Conservation (phyloP, 2,329 filamentous ascomycete genomes). For the Sclerotiophoma versabilis region DNA sequence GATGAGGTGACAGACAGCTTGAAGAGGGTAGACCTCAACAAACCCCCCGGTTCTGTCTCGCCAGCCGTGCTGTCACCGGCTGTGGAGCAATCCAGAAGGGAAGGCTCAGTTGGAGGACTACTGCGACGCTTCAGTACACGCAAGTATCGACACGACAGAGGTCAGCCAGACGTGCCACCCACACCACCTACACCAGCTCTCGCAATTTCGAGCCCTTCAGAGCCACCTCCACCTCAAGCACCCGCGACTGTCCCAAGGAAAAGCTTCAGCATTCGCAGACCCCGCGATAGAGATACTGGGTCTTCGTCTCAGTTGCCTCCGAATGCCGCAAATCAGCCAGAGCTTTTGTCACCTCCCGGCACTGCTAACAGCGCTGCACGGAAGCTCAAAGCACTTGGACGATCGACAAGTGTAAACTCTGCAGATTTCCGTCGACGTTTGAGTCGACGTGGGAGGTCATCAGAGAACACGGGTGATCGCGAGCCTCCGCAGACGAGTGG, state of each 20-base stretch:
- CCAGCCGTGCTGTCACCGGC: conserved; percentile 63
- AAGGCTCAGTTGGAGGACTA: conserved; percentile 84
- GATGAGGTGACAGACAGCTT: conserved; percentile 81
- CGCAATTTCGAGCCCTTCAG: conserved; percentile 79
- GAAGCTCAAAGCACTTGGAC: conserved; percentile 72
- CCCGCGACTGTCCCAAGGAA: conserved; percentile 71
- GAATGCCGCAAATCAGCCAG: conserved; percentile 72
- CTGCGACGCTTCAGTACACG: conserved; percentile 91
- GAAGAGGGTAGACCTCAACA: conserved; percentile 68
- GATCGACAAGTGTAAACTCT: conserved; percentile 91
- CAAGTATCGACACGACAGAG: conserved; percentile 63
- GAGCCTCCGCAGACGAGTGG: conserved; percentile 79
- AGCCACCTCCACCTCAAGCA: conserved; percentile 49
- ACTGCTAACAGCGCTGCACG: conserved; percentile 64
- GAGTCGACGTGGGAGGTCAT: conserved; percentile 61
- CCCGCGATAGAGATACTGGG: conserved; percentile 61
- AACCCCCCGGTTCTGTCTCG: conserved; percentile 56
- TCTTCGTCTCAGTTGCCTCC: conserved; percentile 58
- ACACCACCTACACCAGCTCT: conserved; percentile 75
- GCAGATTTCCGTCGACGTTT: conserved; percentile 77
- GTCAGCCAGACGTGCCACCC: conserved; percentile 66
- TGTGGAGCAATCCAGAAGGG: conserved; percentile 71
- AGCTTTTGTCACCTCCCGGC: conserved; percentile 76
- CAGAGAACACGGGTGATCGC: conserved; percentile 56
- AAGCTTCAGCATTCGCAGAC: conserved; percentile 83